Conservation (phyloP, 2,329 filamentous ascomycete species). For the Stemphylium vesicarium region DNA sequence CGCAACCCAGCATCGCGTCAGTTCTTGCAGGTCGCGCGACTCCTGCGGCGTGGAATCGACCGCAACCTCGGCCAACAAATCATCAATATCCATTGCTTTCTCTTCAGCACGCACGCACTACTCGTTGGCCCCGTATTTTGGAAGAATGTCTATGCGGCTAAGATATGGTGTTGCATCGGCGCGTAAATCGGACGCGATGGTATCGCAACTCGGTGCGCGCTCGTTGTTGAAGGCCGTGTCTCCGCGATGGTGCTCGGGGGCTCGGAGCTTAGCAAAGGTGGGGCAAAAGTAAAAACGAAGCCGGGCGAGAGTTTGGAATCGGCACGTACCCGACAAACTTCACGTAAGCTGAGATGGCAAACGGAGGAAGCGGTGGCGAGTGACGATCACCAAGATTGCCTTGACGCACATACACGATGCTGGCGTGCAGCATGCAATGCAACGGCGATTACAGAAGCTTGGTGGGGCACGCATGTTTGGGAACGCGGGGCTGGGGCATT, state of each 20-base stretch:
- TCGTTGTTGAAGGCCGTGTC: background rate
- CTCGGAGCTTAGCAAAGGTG: constrained; percentile 3
- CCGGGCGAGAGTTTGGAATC: too few species aligned
- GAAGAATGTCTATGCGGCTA: background rate
- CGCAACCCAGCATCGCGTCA: constrained; percentile 92
- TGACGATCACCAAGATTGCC: background rate
- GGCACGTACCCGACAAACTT: background rate
- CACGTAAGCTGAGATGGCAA: background rate
- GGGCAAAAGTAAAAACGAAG: constrained; percentile 2
- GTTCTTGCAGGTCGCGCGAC: constrained; percentile 79
- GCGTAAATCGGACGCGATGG: background rate
- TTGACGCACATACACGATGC: constrained; percentile 7
- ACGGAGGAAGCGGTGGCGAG: background rate
- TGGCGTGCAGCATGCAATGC: constrained; percentile 17
- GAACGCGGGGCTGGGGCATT: constrained; percentile 18
- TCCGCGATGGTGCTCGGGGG: background rate
- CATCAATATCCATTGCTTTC: constrained; percentile 55
- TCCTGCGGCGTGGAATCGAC: constrained; percentile 58
- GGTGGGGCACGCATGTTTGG: constrained; percentile 14
- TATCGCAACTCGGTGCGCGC: background rate
- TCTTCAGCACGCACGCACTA: background rate
- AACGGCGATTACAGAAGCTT: constrained; percentile 6
- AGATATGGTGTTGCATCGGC: background rate
- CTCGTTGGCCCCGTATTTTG: too few species aligned
- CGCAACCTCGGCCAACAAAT: constrained; percentile 60